A percentile compares a stretch with the other conserved stretches of the same genome.
These are phyloP conservation scores for Alternaria arbusti DNA, from an alignment of 2,329 filamentous ascomycete genomes.

Conservation along the genomic window DNA sequence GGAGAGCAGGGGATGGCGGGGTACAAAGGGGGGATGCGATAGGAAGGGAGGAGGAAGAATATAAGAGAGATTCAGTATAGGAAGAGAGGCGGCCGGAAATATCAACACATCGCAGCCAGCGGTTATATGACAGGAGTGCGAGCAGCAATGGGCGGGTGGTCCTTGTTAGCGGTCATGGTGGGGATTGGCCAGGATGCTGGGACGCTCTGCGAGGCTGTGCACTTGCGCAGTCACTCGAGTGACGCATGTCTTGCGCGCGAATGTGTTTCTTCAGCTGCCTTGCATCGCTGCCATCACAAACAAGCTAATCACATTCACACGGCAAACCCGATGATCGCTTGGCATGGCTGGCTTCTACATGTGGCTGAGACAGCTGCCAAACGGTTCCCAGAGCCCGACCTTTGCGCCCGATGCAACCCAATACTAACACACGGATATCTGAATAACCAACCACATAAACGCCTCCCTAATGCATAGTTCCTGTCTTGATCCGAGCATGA, in stretches of 20 bases:
- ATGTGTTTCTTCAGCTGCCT: slow-evolving; percentile 17
- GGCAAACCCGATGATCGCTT: not conserved
- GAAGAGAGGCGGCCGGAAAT: not conserved
- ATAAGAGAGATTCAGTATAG: not conserved
- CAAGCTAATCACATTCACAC: not conserved
- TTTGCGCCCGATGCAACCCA: slow-evolving; percentile 23
- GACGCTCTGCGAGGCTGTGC: slow-evolving; percentile 17
- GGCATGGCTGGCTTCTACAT: not conserved
- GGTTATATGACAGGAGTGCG: slow-evolving; percentile 28
- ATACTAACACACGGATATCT: slow-evolving; percentile 22
- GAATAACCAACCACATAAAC: slow-evolving; percentile 14
- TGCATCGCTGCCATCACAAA: slow-evolving; percentile 4
- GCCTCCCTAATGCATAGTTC: slow-evolving; percentile 25
- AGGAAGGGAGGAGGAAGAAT: not conserved
- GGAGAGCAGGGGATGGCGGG: slow-evolving; percentile 9
- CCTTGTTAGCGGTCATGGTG: slow-evolving; percentile 27
- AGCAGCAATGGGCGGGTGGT: slow-evolving; percentile 23
- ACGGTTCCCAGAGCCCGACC: slow-evolving; percentile 25
- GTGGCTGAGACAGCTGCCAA: slow-evolving; percentile 8
- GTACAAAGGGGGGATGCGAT: not conserved
- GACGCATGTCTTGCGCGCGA: slow-evolving; percentile 16
- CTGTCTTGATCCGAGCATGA: not conserved
- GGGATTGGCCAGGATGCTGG: slow-evolving; percentile 16
- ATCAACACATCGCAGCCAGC: slow-evolving; percentile 19
- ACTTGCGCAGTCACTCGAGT: slow-evolving; percentile 7